Conservation (phyloP, 2,329 filamentous ascomycete species). For the Cladosporium sp. region DNA sequence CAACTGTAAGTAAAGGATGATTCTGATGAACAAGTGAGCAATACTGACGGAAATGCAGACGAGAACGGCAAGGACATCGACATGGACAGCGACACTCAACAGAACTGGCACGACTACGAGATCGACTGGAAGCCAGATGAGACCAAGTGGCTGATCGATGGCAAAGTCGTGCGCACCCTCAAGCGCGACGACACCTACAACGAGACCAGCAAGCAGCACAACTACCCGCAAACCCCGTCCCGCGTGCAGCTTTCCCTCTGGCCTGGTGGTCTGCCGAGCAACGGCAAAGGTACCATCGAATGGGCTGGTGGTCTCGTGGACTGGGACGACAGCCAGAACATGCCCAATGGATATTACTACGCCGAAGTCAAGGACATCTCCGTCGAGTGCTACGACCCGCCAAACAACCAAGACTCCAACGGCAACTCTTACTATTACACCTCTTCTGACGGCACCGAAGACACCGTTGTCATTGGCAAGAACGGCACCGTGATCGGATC, state of each 20-base stretch:
- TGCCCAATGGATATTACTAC: slow-evolving; percentile 87
- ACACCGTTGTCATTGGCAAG: slow-evolving; percentile 70
- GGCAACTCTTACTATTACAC: slow-evolving; percentile 68
- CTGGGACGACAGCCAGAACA: slow-evolving; percentile 75
- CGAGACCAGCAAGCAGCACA: slow-evolving; percentile 70
- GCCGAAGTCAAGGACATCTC: slow-evolving; percentile 70
- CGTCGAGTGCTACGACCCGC: slow-evolving; percentile 85
- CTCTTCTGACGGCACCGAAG: slow-evolving; percentile 60
- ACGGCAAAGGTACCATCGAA: slow-evolving; percentile 75
- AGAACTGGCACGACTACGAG: slow-evolving; percentile 82
- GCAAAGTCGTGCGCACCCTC: slow-evolving; percentile 67
- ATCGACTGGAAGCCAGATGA: slow-evolving; percentile 86
- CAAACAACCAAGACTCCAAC: slow-evolving; percentile 58
- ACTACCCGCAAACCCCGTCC: slow-evolving; percentile 85
- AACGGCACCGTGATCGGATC: slow-evolving; percentile 72
- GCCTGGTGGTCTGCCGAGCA: slow-evolving; percentile 78
- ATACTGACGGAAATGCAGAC: slow-evolving; percentile 49
- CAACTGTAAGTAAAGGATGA: slow-evolving; percentile 81
- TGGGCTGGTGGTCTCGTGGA: slow-evolving; percentile 91
- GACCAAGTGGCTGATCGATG: slow-evolving; percentile 84
- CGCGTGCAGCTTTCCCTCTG: slow-evolving; percentile 92
- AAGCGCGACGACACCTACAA: slow-evolving; percentile 82
- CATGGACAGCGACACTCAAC: slow-evolving; percentile 62
- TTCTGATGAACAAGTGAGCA: too few relatives aligned
- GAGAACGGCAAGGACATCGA: slow-evolving; percentile 67